Conservation (phyloP, 2,329 filamentous ascomycete genomes). For the Botrytis pseudocinerea region DNA sequence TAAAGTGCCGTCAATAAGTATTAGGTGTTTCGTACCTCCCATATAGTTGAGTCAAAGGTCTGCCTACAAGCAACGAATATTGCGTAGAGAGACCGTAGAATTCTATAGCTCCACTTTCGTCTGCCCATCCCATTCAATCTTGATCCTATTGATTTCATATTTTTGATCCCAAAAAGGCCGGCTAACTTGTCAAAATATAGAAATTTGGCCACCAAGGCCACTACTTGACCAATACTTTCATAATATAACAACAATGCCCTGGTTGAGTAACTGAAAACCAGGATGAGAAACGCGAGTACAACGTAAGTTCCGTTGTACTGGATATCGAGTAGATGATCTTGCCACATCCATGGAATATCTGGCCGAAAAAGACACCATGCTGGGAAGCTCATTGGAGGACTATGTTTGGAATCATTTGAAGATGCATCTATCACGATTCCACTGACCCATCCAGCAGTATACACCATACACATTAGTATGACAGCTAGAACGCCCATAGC, state of each 20-base stretch:
- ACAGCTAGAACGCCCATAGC: not conserved
- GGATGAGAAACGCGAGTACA: not conserved
- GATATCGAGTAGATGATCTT: not conserved
- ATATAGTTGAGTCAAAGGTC: not conserved
- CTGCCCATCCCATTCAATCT: not conserved
- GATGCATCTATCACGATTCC: not conserved
- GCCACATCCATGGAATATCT: not conserved
- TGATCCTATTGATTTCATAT: not conserved
- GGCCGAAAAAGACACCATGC: not conserved
- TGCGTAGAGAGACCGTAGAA: not conserved
- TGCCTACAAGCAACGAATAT: not conserved
- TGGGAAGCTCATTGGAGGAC: not conserved
- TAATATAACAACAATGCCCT: not conserved
- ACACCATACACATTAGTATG: not conserved
- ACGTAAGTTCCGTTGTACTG: not conserved
- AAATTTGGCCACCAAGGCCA: not conserved
- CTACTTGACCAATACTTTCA: not conserved
- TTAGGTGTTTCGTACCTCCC: not conserved
- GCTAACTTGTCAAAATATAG: not conserved
- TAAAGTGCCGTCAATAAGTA: not conserved
- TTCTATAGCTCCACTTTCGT: not conserved
- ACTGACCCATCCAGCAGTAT: conserved; percentile 2
- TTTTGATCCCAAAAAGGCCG: not conserved
- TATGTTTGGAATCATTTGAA: not conserved
- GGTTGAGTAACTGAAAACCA: not conserved